Percentiles rank a stretch among this genome's conserved stretches.
These are phyloP conservation scores for Termitomyces sp. DNA, from an alignment of 768 basidiomycete species.

Conservation along the genomic window DNA sequence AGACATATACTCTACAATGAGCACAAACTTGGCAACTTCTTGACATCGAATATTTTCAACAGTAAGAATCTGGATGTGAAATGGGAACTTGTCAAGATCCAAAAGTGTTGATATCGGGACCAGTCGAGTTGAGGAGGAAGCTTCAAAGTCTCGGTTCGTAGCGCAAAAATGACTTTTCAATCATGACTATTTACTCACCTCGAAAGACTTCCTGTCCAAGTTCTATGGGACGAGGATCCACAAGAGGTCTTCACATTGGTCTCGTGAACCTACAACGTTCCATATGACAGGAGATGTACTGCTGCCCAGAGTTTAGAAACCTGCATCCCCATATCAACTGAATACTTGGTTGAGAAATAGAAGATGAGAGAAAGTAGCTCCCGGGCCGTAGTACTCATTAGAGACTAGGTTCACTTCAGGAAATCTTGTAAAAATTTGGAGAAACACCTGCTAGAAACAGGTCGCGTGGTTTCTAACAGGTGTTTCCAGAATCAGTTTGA, in stretches of 20 bases:
- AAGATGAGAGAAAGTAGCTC: background rate
- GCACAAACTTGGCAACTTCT: too few species aligned
- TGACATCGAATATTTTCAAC: background rate
- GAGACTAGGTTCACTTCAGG: too few species aligned
- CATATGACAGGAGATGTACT: background rate
- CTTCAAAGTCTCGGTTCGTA: background rate
- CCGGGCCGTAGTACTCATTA: too few species aligned
- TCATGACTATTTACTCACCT: background rate
- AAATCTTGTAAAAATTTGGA: too few species aligned
- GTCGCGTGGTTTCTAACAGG: too few species aligned
- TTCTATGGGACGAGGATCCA: background rate
- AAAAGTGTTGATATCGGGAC: background rate
- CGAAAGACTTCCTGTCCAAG: background rate
- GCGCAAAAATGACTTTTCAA: background rate
- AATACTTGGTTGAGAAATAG: background rate
- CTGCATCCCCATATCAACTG: background rate
- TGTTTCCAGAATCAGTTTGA: too few species aligned
- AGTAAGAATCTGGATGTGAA: background rate
- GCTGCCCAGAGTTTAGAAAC: background rate
- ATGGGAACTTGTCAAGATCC: background rate
- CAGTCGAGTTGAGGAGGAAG: background rate
- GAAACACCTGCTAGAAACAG: too few species aligned
- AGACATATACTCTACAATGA: background rate
- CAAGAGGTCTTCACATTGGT: background rate
- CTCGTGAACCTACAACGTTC: background rate